phyloP scores from a whole-genome alignment of 192 early-diverging fungal species.

The Podila epicladia region DNA sequence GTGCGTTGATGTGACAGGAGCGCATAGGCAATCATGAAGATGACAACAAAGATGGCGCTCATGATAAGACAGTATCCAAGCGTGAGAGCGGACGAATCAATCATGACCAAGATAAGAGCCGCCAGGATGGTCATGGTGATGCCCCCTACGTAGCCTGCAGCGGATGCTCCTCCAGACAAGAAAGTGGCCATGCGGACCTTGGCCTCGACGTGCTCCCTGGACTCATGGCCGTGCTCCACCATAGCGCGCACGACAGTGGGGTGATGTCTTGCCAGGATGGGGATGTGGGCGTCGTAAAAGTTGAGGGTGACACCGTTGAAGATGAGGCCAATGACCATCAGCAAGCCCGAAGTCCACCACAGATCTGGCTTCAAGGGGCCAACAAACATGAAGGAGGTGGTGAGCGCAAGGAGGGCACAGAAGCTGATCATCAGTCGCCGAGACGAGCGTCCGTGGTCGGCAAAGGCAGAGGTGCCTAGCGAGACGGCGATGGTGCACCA shows the following conservation, averaged over 20 bases:
- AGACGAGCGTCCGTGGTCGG: slow-evolving; percentile 48
- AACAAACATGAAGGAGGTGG: slow-evolving; percentile 47
- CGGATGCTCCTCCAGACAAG: slow-evolving; percentile 38
- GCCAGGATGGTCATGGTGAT: slow-evolving; percentile 21
- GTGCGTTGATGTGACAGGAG: slow-evolving; percentile 47
- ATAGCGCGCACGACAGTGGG: slow-evolving; percentile 17
- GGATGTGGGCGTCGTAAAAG: slow-evolving; percentile 35
- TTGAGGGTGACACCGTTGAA: slow-evolving; percentile 27
- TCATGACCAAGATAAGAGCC: slow-evolving; percentile 7
- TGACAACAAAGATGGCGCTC: slow-evolving; percentile 18
- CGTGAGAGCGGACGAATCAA: slow-evolving; percentile 7
- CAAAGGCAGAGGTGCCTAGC: slow-evolving; percentile 46
- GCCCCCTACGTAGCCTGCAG: slow-evolving; percentile 29
- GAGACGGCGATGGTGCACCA: slow-evolving; percentile 51
- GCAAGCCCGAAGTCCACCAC: slow-evolving; percentile 29
- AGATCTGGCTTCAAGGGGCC: slow-evolving; percentile 32
- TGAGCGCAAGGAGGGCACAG: slow-evolving; percentile 30
- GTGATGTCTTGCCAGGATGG: slow-evolving; percentile 28
- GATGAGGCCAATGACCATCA: slow-evolving; percentile 41
- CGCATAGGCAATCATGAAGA: slow-evolving; percentile 24
- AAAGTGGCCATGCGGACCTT: slow-evolving; percentile 29
- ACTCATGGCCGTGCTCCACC: slow-evolving; percentile 18
- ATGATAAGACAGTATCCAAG: slow-evolving; percentile 31
- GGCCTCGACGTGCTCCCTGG: slow-evolving; percentile 13
- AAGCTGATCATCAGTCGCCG: slow-evolving; percentile 34